Evolutionary conservation across 1,284 basidiomycete species (phyloP), one percentile per base, ranked within the genome.

Genomic region (Pseudozyma tsukubaensis): DNA sequence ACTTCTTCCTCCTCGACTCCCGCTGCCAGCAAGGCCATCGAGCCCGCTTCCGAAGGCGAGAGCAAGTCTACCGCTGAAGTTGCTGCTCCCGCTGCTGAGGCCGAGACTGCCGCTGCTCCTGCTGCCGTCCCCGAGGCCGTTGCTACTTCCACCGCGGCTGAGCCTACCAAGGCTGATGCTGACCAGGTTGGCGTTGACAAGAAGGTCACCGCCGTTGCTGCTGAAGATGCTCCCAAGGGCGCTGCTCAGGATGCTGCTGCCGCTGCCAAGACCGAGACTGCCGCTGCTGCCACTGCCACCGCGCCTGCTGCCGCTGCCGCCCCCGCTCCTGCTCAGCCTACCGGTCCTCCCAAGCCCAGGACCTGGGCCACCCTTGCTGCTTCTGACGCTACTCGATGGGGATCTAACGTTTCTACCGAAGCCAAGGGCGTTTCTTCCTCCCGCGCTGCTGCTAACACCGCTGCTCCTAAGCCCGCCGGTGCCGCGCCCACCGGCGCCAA

Each of bases 221-320:
- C 72, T 40, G 78, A 81, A 34, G 63, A 77, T 34, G 76, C 77
- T 39, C 44, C 76, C 43, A 55, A 68, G 56, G 64, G 48, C 24
- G 32, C 52, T 24, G 64, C 56, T 5, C 21, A 57, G 29, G 65
- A 62, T 29, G 69, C 74, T 37, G 63, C 66, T 44, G 67, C 56
- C 13, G 75, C 72, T 40, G 57, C 53, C 43, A 58, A 57, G 53
- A 54, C 72, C 44, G 57, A 57, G 21, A 59, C 67, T 29, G 59
- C 59, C 32, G 81, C 86, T 36, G 81, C 85, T 54, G 80, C 86
- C 50, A 81, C 85, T 47, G 83, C 86, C 59, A 81, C 84, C 14
- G 85, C 88, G 53, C 48, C 77, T 10, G 73, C 75, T 34, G 61
- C 76, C 13, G 58, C 65, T 16, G 51, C 63, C 24, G 51, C 77